Conservation (phyloP, 371 early-diverging fungal genomes). For the Amoeboaphelidium occidentale region DNA sequence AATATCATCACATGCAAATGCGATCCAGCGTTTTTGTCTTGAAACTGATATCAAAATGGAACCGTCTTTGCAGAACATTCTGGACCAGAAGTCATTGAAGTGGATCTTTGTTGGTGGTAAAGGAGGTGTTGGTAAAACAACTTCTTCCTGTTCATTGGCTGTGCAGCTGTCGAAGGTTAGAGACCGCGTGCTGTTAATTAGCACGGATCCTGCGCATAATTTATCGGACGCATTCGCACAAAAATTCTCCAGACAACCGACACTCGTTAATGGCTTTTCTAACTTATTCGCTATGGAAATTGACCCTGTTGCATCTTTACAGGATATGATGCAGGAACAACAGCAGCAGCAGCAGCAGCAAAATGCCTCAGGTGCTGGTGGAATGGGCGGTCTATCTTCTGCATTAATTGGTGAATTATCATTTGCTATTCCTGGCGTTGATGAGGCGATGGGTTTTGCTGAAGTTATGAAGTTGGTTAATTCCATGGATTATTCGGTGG, state of each 20-base stretch:
- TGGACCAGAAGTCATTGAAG: slow-evolving; percentile 76
- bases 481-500: slow-evolving; percentile 8
- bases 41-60: slow-evolving; percentile 3
- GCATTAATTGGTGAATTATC: slow-evolving; percentile 1
- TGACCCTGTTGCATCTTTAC: slow-evolving; percentile 82
- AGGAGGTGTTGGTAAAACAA: slow-evolving; percentile 87
- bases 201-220: slow-evolving; percentile 97
- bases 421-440: slow-evolving; percentile 25
- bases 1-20: no score
- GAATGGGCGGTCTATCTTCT: not conserved
- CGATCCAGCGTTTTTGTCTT: no score
- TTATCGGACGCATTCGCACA: slow-evolving; percentile 87
- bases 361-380: not conserved
- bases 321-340: slow-evolving; percentile 74
- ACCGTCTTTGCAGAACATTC: slow-evolving; percentile 70
- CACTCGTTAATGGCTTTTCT: slow-evolving; percentile 72
- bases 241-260: slow-evolving; percentile 87
- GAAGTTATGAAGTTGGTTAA: slow-evolving; percentile 2
- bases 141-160: slow-evolving; percentile 46
- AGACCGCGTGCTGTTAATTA: slow-evolving; percentile 81
- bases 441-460: slow-evolving; percentile 97
- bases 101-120: slow-evolving; percentile 98
- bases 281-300: slow-evolving; percentile 98
- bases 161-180: slow-evolving; percentile 72
- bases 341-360: not conserved